Base-by-base conservation (phyloP, 73 alveolate genomes). In the Diophrys appendiculata region DNA sequence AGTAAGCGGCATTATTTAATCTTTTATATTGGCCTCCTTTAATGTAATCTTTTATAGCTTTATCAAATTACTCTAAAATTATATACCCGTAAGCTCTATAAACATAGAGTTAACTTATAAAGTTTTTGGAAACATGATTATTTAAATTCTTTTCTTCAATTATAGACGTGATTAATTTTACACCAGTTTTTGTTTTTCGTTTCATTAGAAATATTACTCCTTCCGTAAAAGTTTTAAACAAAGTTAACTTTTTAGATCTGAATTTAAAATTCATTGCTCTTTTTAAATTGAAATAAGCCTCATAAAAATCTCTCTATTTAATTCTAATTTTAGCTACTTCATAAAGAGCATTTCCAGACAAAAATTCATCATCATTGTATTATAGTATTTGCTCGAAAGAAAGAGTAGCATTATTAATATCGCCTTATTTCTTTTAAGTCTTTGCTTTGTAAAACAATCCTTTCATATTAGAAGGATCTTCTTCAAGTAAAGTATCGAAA, bases 71-170 rank as follows among this genome's bases (percentile, higher is more conserved):
- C 69, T 91, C 94, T 30, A 83, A 52, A 26, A 90, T 73, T 33
- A 90, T 88, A 54, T 88, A 82, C 1, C 96, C 98, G 80, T 90
- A 93, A n/a, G 98, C 98, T 60, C 98, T 68, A 70, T 93, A 93
- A 35, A 84, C 55, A 65, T 67, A 92, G 0, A 89, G 86, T 31
- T 67, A 67, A 1, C 29, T 3, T 43, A 25, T 28, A 1, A 28
- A 25, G 25, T 31, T 1, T 18, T 67, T 28, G 23, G 18, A 25
- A n/a, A 52, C 80, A 80, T 72, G 89, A 78, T 28, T 91, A 60
- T 60, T 85, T 86, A 32, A 76, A 33, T 35, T 79, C 80, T 33
- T 25, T 67, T 81, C 83, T 24, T 88, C 84, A 23, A 90, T 76
- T 2, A 93, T 81, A 0, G 80, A 81, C 0, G 98, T 71, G 33